Evolutionary conservation across 2,329 filamentous ascomycete genomes (phyloP).

Genomic region (Aspergillus uvarum): DNA sequence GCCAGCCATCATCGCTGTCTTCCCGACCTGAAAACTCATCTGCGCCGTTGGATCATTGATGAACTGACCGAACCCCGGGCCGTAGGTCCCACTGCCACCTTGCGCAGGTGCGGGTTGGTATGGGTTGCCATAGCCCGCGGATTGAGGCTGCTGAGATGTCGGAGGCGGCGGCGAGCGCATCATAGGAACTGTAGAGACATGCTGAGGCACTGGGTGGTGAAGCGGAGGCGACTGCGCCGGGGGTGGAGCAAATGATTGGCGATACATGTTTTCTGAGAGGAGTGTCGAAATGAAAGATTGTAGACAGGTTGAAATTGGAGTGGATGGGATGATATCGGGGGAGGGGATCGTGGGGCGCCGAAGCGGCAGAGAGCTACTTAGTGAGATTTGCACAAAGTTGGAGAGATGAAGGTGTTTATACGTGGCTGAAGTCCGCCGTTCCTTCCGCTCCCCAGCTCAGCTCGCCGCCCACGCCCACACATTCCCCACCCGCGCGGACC

Average conservation of each 20-base stretch:
- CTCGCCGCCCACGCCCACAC: constrained; percentile 24
- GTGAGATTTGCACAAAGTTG: not conserved
- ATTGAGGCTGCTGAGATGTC: constrained; percentile 68
- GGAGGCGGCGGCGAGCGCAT: constrained; percentile 87
- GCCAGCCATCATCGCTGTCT: constrained; percentile 85
- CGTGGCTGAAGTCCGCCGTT: constrained; percentile 31
- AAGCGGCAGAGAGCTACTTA: not conserved
- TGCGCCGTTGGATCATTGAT: constrained; percentile 95
- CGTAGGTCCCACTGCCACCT: constrained; percentile 42
- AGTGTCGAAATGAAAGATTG: not conserved
- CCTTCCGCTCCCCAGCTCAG: constrained; percentile 22
- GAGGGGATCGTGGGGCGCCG: constrained; percentile 2
- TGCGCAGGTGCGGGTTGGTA: constrained; percentile 48
- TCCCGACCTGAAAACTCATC: constrained; percentile 90
- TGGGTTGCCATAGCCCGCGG: constrained; percentile 51
- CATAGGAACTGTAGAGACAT: constrained; percentile 96
- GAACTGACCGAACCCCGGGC: constrained; percentile 78
- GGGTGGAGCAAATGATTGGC: constrained; percentile 73
- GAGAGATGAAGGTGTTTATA: constrained; percentile 28
- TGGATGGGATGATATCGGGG: constrained; percentile 2
- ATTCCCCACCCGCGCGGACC: constrained; percentile 20
- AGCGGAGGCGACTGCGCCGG: constrained; percentile 81
- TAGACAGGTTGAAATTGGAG: not conserved
- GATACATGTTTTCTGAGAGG: constrained; percentile 66
- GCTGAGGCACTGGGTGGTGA: constrained; percentile 95